These are phyloP conservation scores for Pyracantha coccinea DNA, from an alignment of 331 rosid species.

Conservation along the genomic window DNA sequence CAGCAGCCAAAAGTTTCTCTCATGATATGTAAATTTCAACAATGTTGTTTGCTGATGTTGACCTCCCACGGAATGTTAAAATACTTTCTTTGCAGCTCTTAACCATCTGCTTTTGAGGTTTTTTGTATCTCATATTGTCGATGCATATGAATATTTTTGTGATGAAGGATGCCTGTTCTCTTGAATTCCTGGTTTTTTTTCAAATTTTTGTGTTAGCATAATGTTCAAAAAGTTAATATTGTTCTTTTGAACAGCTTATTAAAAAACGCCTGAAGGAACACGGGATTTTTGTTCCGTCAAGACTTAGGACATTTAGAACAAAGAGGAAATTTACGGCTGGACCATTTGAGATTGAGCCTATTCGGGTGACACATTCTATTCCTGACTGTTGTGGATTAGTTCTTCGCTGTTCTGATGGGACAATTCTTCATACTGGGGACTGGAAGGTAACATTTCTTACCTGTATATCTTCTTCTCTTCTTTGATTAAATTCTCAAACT, in stretches of 20 bases:
- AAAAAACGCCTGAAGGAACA: constrained; percentile 91
- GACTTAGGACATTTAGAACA: constrained; percentile 68
- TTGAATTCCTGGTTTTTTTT: constrained; percentile 11
- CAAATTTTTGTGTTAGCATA: constrained; percentile 12
- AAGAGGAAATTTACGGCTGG: constrained; percentile 82
- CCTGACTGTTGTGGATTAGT: constrained; percentile 99
- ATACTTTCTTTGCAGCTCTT: constrained; percentile 8
- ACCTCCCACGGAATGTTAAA: background rate
- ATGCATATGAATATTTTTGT: background rate
- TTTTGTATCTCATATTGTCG: background rate
- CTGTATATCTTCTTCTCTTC: background rate
- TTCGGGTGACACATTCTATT: constrained; percentile 91
- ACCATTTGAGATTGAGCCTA: constrained; percentile 93
- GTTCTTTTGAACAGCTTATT: constrained; percentile 62
- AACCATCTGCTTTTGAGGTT: background rate
- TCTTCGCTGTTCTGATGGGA: constrained; percentile 97
- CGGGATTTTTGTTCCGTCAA: constrained; percentile 71
- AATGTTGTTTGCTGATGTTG: background rate
- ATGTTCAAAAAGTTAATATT: constrained; percentile 17
- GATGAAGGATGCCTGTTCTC: background rate
- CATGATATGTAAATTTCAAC: constrained; percentile 2
- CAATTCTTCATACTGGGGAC: constrained; percentile 97
- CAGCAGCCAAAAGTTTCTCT: background rate
- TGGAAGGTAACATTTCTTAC: constrained; percentile 72
- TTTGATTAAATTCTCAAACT: constrained; percentile 18